phyloP scores from a whole-genome alignment of 176 grass and related monocot genomes.

The Oryza australiensis region DNA sequence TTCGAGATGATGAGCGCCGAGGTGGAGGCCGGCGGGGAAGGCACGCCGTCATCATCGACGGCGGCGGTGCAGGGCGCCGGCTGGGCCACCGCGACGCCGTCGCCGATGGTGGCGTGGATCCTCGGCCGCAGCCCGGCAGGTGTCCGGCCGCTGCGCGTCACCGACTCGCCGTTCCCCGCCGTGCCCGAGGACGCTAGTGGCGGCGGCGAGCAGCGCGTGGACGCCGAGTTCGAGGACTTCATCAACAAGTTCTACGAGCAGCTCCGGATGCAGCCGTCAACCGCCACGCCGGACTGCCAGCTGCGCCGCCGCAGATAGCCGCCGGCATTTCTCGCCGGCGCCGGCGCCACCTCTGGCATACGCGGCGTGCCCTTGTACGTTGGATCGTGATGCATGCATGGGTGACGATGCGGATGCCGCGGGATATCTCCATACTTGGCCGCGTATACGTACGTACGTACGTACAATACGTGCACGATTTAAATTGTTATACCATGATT shows the following conservation, averaged over 20 bases:
- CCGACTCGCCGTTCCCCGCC: slow-evolving; percentile 85
- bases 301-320: slow-evolving; percentile 1
- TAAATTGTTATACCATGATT: neutral
- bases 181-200: slow-evolving; percentile 55
- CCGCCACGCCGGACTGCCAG: slow-evolving; percentile 46
- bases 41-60: neutral
- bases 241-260: slow-evolving; percentile 88
- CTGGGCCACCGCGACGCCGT: slow-evolving; percentile 46
- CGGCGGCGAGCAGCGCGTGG: slow-evolving; percentile 49
- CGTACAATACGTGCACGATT: neutral
- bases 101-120: slow-evolving; percentile 64
- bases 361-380: neutral
- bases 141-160: slow-evolving; percentile 70
- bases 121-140: slow-evolving; percentile 61
- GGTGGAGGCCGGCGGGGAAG: slow-evolving; percentile 35
- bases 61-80: neutral
- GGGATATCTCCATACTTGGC: neutral
- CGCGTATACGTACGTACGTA: neutral
- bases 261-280: slow-evolving; percentile 63
- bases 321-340: too few relatives aligned
- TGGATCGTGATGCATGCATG: slow-evolving; percentile 6
- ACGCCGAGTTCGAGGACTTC: slow-evolving; percentile 81
- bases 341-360: neutral
- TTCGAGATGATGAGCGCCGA: slow-evolving; percentile 78
- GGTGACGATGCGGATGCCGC: neutral